Evolutionary conservation across 2,329 filamentous ascomycete species (phyloP), one percentile per base, ranked within the genome.

Genomic region (Incumbomyces lentus): DNA sequence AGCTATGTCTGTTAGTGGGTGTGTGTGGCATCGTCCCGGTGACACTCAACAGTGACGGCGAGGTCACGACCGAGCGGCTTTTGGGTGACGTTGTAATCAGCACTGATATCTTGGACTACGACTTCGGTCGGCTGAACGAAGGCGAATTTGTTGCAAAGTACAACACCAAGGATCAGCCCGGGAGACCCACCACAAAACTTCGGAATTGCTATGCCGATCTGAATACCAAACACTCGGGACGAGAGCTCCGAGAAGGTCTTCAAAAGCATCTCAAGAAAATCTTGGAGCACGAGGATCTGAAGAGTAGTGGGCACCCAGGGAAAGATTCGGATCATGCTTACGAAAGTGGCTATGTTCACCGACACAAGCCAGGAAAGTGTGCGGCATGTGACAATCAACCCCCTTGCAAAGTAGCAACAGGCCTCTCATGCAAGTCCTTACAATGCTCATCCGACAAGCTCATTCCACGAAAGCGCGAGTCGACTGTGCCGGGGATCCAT

Each of bases 31-130:
- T n/a, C n/a, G n/a, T n/a, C n/a, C n/a, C n/a, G n/a, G n/a, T n/a
- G n/a, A n/a, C n/a, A n/a, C n/a, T n/a, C n/a, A n/a, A n/a, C n/a
- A n/a, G n/a, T n/a, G n/a, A n/a, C n/a, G n/a, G n/a, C n/a, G n/a
- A n/a, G n/a, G n/a, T n/a, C n/a, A n/a, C n/a, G n/a, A 26, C 22
- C 1, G 53, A 58, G n/a, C 55, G 59, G 18, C 36, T 59, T 6
- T 52, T 65, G 2, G 62, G 62, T 3, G 61, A 64, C 50, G 53
- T 64, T 12, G 44, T 62, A n/a, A 55, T 62, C 36, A 59, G 60
- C 32, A 51, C 44, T 8, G 41, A 36, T 0, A 17, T 62, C 8
- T 44, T 59, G 0, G 50, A 59, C 41, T 57, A 57, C 41, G 60
- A 62, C 22, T 26, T 26, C 8, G 22, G 22, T 8, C 22, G 22